A percentile compares a stretch with the other conserved stretches of the same genome.
phyloP scores from a whole-genome alignment of 2,329 filamentous ascomycete species.

The Apiospora aurea region DNA sequence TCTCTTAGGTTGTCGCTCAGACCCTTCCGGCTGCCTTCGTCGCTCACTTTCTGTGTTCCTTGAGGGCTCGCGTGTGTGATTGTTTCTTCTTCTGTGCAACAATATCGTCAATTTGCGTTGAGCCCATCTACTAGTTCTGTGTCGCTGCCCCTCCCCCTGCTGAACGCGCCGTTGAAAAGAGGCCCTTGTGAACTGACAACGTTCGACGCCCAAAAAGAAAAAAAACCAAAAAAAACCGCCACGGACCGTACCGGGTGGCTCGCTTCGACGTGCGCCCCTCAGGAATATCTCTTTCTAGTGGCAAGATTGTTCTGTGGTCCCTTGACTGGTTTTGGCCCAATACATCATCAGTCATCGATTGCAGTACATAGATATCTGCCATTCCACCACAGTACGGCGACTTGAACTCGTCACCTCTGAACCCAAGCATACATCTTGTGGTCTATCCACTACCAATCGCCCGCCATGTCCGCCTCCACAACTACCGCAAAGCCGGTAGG shows the following conservation, averaged over 20 bases:
- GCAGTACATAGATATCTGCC: background rate
- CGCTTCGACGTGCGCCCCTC: slow-evolving; percentile 15
- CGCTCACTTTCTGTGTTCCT: slow-evolving; percentile 10
- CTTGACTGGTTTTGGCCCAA: background rate
- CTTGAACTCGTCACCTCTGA: background rate
- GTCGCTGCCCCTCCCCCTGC: background rate
- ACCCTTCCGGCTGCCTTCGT: slow-evolving; percentile 8
- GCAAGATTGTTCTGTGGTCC: slow-evolving; percentile 8
- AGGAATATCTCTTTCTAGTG: slow-evolving; percentile 19
- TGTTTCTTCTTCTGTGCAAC: slow-evolving; percentile 19
- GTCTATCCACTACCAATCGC: slow-evolving; percentile 2
- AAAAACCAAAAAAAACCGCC: slow-evolving; percentile 20
- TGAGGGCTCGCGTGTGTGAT: slow-evolving; percentile 17
- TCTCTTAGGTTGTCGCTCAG: slow-evolving; percentile 10
- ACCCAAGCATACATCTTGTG: background rate
- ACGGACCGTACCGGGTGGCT: slow-evolving; percentile 3
- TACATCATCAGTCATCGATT: background rate
- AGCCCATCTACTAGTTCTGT: background rate
- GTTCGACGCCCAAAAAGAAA: slow-evolving; percentile 18
- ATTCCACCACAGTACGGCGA: background rate
- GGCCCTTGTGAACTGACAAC: slow-evolving; percentile 12
- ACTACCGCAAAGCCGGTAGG: slow-evolving; percentile 10
- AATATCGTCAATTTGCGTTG: slow-evolving; percentile 13
- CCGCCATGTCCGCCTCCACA: slow-evolving; percentile 17
- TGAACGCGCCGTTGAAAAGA: slow-evolving; percentile 10